A percentile compares a stretch with the other conserved stretches of the same genome.
phyloP scores from a whole-genome alignment of 2,329 filamentous ascomycete species.

The Cadophora sp. region DNA sequence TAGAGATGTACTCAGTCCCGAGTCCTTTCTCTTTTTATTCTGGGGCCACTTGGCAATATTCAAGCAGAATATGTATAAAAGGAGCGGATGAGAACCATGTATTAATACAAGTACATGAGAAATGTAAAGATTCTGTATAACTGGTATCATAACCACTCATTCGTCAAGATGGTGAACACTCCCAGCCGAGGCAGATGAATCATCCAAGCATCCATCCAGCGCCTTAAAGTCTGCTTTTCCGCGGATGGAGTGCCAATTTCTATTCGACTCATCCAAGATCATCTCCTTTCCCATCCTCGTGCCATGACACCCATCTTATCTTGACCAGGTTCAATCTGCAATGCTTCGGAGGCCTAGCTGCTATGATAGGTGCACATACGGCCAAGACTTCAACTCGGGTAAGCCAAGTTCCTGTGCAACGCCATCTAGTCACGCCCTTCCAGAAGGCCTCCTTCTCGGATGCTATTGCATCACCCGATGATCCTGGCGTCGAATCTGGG shows the following conservation, averaged over 20 bases:
- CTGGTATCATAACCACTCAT: neutral
- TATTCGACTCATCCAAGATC: neutral
- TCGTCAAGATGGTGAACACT: neutral
- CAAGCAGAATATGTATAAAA: conserved; percentile 7
- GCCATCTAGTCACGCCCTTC: neutral
- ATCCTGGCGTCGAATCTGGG: conserved; percentile 6
- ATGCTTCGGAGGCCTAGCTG: neutral
- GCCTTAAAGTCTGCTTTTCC: neutral
- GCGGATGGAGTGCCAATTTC: neutral
- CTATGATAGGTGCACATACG: neutral
- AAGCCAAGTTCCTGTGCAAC: conserved; percentile 2
- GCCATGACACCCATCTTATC: neutral
- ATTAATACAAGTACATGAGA: conserved; percentile 15
- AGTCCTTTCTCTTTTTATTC: neutral
- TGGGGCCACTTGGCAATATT: neutral
- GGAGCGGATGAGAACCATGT: neutral
- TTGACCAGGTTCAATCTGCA: conserved; percentile 5
- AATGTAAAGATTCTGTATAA: conserved; percentile 22
- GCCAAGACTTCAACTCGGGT: conserved; percentile 8
- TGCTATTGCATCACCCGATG: neutral
- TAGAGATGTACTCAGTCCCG: conserved; percentile 40
- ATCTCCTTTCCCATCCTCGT: conserved; percentile 1
- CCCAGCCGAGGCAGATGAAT: conserved; percentile 2
- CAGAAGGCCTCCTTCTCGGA: conserved; percentile 6
- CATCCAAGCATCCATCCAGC: neutral